Conservation (phyloP, 2,329 filamentous ascomycete species). For the Exophiala phaeomuriformis region DNA sequence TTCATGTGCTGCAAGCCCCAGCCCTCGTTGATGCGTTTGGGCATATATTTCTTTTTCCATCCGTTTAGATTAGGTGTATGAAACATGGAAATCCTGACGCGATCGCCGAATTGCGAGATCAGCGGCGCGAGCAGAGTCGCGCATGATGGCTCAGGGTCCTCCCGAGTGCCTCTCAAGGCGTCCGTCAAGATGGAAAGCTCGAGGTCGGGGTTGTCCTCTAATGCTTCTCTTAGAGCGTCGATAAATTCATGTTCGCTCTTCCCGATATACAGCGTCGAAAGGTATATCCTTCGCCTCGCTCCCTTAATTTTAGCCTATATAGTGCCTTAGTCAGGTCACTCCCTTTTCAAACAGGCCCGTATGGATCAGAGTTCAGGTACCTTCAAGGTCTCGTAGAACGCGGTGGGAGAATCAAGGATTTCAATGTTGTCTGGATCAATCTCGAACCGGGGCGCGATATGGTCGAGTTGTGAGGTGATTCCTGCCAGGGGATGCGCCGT, state of each 20-base stretch:
- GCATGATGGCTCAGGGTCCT: slow-evolving; percentile 76
- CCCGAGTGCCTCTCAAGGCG: slow-evolving; percentile 80
- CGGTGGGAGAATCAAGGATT: slow-evolving; percentile 70
- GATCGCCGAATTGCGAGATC: slow-evolving; percentile 75
- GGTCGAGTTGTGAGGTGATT: slow-evolving; percentile 70
- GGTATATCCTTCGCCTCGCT: slow-evolving; percentile 72
- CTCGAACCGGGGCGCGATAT: slow-evolving; percentile 82
- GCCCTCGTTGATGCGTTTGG: slow-evolving; percentile 88
- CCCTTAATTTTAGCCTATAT: slow-evolving; percentile 67
- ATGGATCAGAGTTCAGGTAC: slow-evolving; percentile 38
- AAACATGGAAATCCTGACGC: slow-evolving; percentile 94
- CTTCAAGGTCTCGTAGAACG: slow-evolving; percentile 90
- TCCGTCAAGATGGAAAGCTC: slow-evolving; percentile 87
- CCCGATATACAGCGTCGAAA: slow-evolving; percentile 96
- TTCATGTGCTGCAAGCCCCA: slow-evolving; percentile 99
- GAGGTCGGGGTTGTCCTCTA: slow-evolving; percentile 66
- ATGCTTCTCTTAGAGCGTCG: slow-evolving; percentile 64
- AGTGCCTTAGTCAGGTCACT: slow-evolving; percentile 17
- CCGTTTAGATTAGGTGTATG: slow-evolving; percentile 95
- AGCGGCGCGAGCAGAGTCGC: slow-evolving; percentile 80
- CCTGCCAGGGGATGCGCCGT: slow-evolving; percentile 51
- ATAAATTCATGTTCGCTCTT: slow-evolving; percentile 88
- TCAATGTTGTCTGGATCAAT: slow-evolving; percentile 71
- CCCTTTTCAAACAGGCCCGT: not conserved
- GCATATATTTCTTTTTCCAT: slow-evolving; percentile 71